Percentiles rank a stretch among this genome's conserved stretches.
Conservation (phyloP, 73 alveolate species). For the Halteria grandinella region DNA sequence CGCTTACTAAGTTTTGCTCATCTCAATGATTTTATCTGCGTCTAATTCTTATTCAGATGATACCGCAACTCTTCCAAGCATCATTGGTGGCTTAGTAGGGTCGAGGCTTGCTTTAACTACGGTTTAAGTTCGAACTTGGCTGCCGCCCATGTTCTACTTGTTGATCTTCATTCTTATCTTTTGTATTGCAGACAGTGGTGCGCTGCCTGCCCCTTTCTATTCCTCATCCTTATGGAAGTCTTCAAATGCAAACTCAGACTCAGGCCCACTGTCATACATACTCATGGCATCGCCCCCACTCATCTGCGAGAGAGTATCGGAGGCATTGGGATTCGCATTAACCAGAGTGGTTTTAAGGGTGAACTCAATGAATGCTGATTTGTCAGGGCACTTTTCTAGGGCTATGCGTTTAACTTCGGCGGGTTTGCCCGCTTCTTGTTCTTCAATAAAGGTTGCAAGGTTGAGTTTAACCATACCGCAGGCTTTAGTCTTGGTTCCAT, state of each 20-base stretch:
- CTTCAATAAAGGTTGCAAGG: slow-evolving; percentile 46
- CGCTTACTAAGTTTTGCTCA: no score
- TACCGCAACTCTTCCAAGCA: slow-evolving; percentile 5
- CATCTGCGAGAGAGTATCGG: slow-evolving; percentile 64
- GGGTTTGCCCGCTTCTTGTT: not conserved
- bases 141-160: not conserved
- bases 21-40: no score
- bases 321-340: slow-evolving; percentile 31
- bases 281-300: slow-evolving; percentile 64
- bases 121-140: not conserved
- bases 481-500: slow-evolving; percentile 48
- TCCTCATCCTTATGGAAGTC: slow-evolving; percentile 52
- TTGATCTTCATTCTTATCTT: slow-evolving; percentile 9
- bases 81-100: slow-evolving; percentile 22
- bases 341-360: slow-evolving; percentile 39
- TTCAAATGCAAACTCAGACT: slow-evolving; percentile 56
- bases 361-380: slow-evolving; percentile 34
- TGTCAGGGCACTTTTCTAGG: slow-evolving; percentile 61
- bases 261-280: slow-evolving; percentile 61
- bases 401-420: slow-evolving; percentile 1
- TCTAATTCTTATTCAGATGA: not conserved
- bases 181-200: not conserved
- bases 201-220: not conserved
- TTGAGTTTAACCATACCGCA: slow-evolving; percentile 56
- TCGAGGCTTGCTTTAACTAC: not conserved